Base-by-base conservation (phyloP, 2,329 filamentous ascomycete genomes). In the Didymella arachidicola region DNA sequence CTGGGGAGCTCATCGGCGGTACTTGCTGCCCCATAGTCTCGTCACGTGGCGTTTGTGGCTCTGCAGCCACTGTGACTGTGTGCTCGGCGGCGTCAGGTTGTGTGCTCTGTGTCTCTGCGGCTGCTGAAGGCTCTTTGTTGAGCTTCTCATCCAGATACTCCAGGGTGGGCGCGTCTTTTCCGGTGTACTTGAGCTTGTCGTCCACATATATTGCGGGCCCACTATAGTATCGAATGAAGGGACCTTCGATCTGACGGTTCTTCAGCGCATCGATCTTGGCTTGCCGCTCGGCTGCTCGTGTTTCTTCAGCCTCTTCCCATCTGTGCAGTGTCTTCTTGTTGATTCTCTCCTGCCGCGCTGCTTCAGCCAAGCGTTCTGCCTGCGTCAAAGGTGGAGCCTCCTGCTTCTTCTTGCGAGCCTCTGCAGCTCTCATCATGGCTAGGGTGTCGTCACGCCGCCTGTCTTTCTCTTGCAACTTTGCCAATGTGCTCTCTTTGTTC, bases 261-360 rank as follows among this genome's bases (percentile, higher is more conserved):
- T 96, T 91, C 67, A 98, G 81, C 14, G 94, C 95, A 38, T 94
- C 93, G 46, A 98, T 82, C 78, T 90, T 94, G 39, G 88, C 90
- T 63, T 87, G 86, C 61, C 94, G 86, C 72, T 96, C 91, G 69
- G 94, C 92, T 65, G 93, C 90, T 58, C 94, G 87, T 74, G 90
- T 88, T 78, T 92, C 93, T 79, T 99, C 95, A 7, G 92, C 91
- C 76, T 92, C 90, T 76, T 98, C 93, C 93, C 94, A 98, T 55
- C 92, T 85, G 72, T 94, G 97, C 71, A 97, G 80, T 77, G 90
- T 98, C 82, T 92, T 96, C 67, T 89, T 86, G 77, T 99, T 97
- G 69, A 89, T 84, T 77, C 90, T 89, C 78, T 98, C 95, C 7
- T 96, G 89, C 51, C 88, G 80, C 18, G 89, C 91, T 1, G 93